Percentiles rank a stretch among this genome's conserved stretches.
phyloP scores from a whole-genome alignment of 23 red algal genomes.

The Agarophyton chilense region DNA sequence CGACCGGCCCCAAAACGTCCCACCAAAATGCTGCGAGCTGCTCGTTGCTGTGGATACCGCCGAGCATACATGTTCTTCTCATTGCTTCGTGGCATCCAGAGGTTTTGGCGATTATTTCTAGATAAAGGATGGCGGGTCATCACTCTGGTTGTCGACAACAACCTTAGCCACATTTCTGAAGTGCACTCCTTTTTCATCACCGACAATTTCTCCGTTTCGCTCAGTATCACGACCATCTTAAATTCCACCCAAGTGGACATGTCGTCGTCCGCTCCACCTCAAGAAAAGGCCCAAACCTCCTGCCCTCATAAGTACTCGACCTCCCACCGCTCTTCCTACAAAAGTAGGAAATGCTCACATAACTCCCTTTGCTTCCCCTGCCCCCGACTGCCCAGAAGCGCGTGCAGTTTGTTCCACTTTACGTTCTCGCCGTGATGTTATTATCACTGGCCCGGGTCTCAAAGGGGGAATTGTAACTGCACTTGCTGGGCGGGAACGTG shows the following conservation, averaged over 20 bases:
- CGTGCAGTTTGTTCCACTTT: background rate
- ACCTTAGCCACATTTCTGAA: background rate
- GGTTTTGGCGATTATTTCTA: too few relatives aligned
- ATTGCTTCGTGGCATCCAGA: too few relatives aligned
- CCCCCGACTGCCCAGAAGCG: background rate
- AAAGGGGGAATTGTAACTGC: background rate
- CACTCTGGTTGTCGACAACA: too few relatives aligned
- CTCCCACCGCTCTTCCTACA: background rate
- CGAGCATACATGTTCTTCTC: too few relatives aligned
- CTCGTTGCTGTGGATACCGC: too few relatives aligned
- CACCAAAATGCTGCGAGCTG: too few relatives aligned
- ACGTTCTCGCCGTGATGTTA: background rate
- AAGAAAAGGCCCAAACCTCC: constrained; percentile 4
- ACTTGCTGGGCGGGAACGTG: constrained; percentile 35
- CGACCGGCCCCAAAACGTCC: too few relatives aligned
- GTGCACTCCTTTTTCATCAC: background rate
- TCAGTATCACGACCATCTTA: background rate
- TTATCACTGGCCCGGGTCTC: constrained; percentile 2
- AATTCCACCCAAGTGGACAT: background rate
- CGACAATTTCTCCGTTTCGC: background rate
- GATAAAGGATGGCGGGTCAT: too few relatives aligned
- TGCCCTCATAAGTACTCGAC: background rate
- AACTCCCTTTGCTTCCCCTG: background rate
- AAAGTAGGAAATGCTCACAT: background rate
- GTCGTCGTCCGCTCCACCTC: constrained; percentile 14